Percentiles rank a stretch among this genome's conserved stretches.
Conservation (phyloP, 2,329 filamentous ascomycete species). For the Rutstroemia sp. region DNA sequence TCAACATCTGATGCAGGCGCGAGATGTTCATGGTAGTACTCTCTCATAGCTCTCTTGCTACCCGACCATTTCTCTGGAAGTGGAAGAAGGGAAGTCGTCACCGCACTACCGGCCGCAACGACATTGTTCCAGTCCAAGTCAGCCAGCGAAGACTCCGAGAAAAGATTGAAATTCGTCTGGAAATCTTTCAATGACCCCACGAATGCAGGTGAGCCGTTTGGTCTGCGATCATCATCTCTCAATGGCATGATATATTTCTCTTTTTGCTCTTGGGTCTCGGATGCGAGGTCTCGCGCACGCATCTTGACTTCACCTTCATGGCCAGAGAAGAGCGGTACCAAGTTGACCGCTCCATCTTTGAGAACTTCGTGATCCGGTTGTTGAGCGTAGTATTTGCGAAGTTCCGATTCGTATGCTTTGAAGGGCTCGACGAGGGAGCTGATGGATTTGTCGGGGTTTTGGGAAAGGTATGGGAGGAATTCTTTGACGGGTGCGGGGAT, state of each 20-base stretch:
- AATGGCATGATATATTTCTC: slow-evolving; percentile 65
- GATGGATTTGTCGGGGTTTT: slow-evolving; percentile 46
- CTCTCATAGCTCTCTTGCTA: slow-evolving; percentile 55
- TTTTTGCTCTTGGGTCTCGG: slow-evolving; percentile 53
- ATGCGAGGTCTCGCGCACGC: slow-evolving; percentile 50
- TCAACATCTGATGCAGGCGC: slow-evolving; percentile 83
- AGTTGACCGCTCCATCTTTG: slow-evolving; percentile 50
- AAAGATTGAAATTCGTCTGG: slow-evolving; percentile 70
- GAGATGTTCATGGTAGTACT: slow-evolving; percentile 76
- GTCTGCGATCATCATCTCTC: slow-evolving; percentile 51
- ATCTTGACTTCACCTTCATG: slow-evolving; percentile 51
- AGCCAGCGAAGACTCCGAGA: slow-evolving; percentile 68
- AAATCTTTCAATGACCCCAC: slow-evolving; percentile 64
- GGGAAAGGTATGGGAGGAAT: slow-evolving; percentile 42
- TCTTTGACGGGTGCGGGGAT: slow-evolving; percentile 23
- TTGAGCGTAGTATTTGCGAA: slow-evolving; percentile 64
- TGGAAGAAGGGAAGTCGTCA: slow-evolving; percentile 70
- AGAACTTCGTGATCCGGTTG: slow-evolving; percentile 52
- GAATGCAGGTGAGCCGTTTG: slow-evolving; percentile 57
- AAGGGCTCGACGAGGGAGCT: slow-evolving; percentile 56
- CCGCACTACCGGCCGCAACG: slow-evolving; percentile 72
- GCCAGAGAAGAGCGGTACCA: slow-evolving; percentile 57
- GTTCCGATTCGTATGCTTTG: slow-evolving; percentile 57
- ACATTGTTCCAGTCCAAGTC: slow-evolving; percentile 80
- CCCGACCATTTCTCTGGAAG: slow-evolving; percentile 53